Conservation (phyloP, 179 eudicot genomes). For the Carnegiea gigantea region DNA sequence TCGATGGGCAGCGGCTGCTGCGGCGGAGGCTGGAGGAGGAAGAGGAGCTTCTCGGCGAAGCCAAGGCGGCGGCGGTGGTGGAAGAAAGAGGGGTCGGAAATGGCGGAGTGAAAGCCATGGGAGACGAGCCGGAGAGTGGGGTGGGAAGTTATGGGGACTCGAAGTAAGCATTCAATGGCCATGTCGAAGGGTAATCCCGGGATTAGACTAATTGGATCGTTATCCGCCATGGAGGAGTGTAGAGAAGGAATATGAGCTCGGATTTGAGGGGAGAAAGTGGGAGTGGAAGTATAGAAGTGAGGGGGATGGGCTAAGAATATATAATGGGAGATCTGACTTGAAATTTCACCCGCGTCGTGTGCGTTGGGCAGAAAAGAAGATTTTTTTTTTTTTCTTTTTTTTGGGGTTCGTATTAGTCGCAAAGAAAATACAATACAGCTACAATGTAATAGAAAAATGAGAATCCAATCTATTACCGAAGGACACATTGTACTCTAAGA, state of each 20-base stretch:
- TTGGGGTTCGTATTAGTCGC: too few relatives aligned
- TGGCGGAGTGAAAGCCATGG: slow-evolving; percentile 1
- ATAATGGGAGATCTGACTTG: too few relatives aligned
- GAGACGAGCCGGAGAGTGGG: slow-evolving; percentile 21
- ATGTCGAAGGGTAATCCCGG: slow-evolving; percentile 30
- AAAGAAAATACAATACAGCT: too few relatives aligned
- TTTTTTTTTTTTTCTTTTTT: too few relatives aligned
- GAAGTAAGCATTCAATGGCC: slow-evolving; percentile 21
- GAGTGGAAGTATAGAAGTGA: background rate
- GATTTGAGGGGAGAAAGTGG: background rate
- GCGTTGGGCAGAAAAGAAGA: too few relatives aligned
- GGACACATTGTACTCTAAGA: too few relatives aligned
- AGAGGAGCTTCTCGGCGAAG: slow-evolving; percentile 17
- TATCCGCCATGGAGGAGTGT: background rate
- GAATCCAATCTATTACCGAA: too few relatives aligned
- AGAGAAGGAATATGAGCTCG: background rate
- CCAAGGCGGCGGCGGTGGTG: slow-evolving; percentile 10
- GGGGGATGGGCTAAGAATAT: too few relatives aligned
- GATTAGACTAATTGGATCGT: slow-evolving; percentile 15
- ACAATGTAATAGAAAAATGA: too few relatives aligned
- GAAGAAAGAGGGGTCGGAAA: slow-evolving; percentile 25
- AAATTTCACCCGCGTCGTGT: too few relatives aligned
- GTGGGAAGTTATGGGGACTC: slow-evolving; percentile 26
- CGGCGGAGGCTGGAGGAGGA: slow-evolving; percentile 20
- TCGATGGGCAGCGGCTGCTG: background rate